Conservation (phyloP, 805 yeast species). For the Candida rishiriensis region DNA sequence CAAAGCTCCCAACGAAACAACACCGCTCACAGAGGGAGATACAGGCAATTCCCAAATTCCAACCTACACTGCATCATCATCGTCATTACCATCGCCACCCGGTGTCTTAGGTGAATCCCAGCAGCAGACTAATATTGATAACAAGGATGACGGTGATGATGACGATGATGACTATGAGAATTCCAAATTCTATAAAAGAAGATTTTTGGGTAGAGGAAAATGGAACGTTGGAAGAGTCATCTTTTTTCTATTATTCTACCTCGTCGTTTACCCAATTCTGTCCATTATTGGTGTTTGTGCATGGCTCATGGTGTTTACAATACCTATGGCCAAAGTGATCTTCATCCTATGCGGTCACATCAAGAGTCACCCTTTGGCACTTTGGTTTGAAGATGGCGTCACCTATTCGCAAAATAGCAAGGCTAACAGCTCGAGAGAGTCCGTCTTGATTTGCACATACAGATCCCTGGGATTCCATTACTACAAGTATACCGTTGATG, state of each 20-base stretch:
- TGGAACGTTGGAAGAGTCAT: slow-evolving; percentile 84
- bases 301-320: slow-evolving; percentile 84
- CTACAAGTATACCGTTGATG: slow-evolving; percentile 94
- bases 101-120: background rate
- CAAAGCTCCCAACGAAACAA: slow-evolving; percentile 12
- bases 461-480: slow-evolving; percentile 90
- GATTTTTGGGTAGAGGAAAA: slow-evolving; percentile 86
- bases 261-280: slow-evolving; percentile 64
- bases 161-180: slow-evolving; percentile 27
- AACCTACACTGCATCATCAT: background rate
- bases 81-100: background rate
- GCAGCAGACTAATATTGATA: background rate
- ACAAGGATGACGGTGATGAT: background rate
- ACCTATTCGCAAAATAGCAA: slow-evolving; percentile 36
- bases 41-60: background rate
- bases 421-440: slow-evolving; percentile 35
- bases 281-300: slow-evolving; percentile 50
- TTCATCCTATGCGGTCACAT: slow-evolving; percentile 67
- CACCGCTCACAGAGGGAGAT: slow-evolving; percentile 12
- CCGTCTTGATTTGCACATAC: slow-evolving; percentile 81
- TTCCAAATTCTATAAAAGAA: slow-evolving; percentile 24
- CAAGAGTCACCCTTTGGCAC: slow-evolving; percentile 85
- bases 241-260: slow-evolving; percentile 68
- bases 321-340: slow-evolving; percentile 87
- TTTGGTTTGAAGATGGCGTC: slow-evolving; percentile 65